Evolutionary conservation across 1,284 basidiomycete genomes (phyloP).

Genomic region (Malassezia obtusa): DNA sequence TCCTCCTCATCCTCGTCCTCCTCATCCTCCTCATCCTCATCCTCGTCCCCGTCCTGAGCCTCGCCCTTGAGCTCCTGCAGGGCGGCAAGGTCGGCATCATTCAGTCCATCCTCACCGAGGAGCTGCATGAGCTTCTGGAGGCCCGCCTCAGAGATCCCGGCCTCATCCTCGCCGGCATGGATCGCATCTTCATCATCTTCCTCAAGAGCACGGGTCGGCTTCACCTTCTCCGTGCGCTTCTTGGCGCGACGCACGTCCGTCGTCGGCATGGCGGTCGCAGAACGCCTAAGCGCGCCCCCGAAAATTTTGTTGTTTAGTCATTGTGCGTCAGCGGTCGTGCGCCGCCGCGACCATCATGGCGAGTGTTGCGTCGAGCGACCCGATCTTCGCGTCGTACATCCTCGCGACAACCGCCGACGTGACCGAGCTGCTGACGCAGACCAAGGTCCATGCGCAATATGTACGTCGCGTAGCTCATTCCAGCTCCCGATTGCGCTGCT

Average conservation of each 20-base stretch:
- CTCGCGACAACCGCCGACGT: conserved; percentile 9
- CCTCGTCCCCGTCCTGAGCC: conserved; percentile 24
- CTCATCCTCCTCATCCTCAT: conserved; percentile 23
- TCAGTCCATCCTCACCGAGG: conserved; percentile 38
- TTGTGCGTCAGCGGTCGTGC: neutral
- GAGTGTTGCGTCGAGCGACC: conserved; percentile 2
- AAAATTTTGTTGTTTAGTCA: conserved; percentile 11
- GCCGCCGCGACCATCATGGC: neutral
- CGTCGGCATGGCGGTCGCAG: neutral
- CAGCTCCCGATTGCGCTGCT: conserved; percentile 24
- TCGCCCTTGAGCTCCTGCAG: conserved; percentile 23
- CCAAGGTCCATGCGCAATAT: conserved; percentile 4
- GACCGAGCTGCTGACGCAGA: conserved; percentile 10
- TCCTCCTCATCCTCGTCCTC: conserved; percentile 22
- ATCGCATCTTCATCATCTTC: conserved; percentile 23
- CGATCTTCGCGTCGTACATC: conserved; percentile 11
- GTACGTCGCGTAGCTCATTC: neutral
- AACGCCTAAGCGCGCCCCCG: neutral
- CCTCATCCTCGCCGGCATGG: conserved; percentile 36
- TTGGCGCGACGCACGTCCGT: neutral
- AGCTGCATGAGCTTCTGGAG: conserved; percentile 39
- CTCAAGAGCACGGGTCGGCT: conserved; percentile 8
- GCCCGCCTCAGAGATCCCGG: conserved; percentile 35
- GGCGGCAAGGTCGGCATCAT: conserved; percentile 35
- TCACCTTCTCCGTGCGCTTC: conserved; percentile 17